Percentiles rank a stretch among this genome's conserved stretches.
phyloP scores from a whole-genome alignment of 202 grass and related monocot species.

The Panicum virgatum region DNA sequence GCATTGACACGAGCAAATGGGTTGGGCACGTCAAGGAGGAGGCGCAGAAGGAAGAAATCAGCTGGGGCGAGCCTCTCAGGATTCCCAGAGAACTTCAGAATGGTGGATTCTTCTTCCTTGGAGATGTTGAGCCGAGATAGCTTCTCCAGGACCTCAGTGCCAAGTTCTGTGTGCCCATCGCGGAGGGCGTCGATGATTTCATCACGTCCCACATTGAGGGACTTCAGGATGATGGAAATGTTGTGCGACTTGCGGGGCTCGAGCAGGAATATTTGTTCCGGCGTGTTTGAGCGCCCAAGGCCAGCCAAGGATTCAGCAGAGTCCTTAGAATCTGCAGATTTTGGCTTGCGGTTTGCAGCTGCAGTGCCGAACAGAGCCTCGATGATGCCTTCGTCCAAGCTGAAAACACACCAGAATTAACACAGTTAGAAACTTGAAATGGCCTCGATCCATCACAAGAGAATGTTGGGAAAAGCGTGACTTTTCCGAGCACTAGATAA shows the following conservation, averaged over 20 bases:
- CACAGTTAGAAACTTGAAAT: not conserved
- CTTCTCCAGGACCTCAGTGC: constrained; percentile 75
- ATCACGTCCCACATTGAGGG: constrained; percentile 52
- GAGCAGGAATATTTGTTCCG: constrained; percentile 64
- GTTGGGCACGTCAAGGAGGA: constrained; percentile 68
- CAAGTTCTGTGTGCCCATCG: constrained; percentile 61
- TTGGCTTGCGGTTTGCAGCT: constrained; percentile 48
- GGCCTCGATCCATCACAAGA: not conserved
- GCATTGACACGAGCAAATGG: constrained; percentile 71
- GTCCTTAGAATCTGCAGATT: constrained; percentile 43
- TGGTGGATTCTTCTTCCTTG: constrained; percentile 73
- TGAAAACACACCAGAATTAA: constrained; percentile 27
- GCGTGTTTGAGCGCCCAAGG: constrained; percentile 27
- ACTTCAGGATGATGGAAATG: constrained; percentile 82
- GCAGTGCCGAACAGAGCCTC: constrained; percentile 78
- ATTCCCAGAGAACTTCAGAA: constrained; percentile 71
- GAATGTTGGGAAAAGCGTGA: not conserved
- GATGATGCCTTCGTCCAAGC: constrained; percentile 87
- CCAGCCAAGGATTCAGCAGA: constrained; percentile 27
- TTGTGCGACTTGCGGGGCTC: constrained; percentile 89
- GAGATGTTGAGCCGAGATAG: constrained; percentile 57
- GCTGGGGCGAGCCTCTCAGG: constrained; percentile 62
- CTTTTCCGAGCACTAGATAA: not conserved
- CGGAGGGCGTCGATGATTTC: constrained; percentile 70
- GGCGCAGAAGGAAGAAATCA: constrained; percentile 70